A percentile compares a stretch with the other conserved stretches of the same genome.
phyloP scores from a whole-genome alignment of 139 green algal species.

The Tetradesmus lagerheimii region DNA sequence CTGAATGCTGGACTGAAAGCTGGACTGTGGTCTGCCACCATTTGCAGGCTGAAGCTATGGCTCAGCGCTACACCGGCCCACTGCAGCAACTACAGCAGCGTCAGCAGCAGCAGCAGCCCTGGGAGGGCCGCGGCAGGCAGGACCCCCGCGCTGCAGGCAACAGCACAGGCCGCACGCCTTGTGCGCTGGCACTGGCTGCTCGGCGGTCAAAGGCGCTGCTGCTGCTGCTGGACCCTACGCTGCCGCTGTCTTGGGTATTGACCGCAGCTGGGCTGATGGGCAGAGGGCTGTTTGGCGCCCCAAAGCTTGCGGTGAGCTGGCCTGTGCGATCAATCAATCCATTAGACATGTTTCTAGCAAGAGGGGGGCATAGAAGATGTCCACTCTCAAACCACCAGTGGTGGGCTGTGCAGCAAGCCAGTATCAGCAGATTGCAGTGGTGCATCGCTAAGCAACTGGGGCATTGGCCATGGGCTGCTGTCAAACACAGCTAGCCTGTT shows the following conservation, averaged over 20 bases:
- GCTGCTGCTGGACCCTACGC: constrained; percentile 13
- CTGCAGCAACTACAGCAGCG: constrained; percentile 15
- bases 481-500: too few species aligned
- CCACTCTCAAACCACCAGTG: too few species aligned
- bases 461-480: too few species aligned
- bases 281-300: background rate
- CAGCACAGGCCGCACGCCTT: background rate
- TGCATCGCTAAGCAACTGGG: too few species aligned
- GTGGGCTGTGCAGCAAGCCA: too few species aligned
- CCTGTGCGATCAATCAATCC: too few species aligned
- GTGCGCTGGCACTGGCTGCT: background rate
- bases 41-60: background rate
- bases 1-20: too few species aligned
- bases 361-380: too few species aligned
- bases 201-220: background rate
- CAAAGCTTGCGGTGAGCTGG: constrained; percentile 9
- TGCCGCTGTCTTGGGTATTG: background rate
- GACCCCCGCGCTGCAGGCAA: background rate
- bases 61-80: background rate
- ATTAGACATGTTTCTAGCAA: too few species aligned
- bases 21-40: background rate
- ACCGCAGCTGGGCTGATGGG: background rate
- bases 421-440: too few species aligned
- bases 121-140: background rate
- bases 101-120: background rate